phyloP scores from a whole-genome alignment of 2,329 filamentous ascomycete species.

The Coniochaeta prunicola region DNA sequence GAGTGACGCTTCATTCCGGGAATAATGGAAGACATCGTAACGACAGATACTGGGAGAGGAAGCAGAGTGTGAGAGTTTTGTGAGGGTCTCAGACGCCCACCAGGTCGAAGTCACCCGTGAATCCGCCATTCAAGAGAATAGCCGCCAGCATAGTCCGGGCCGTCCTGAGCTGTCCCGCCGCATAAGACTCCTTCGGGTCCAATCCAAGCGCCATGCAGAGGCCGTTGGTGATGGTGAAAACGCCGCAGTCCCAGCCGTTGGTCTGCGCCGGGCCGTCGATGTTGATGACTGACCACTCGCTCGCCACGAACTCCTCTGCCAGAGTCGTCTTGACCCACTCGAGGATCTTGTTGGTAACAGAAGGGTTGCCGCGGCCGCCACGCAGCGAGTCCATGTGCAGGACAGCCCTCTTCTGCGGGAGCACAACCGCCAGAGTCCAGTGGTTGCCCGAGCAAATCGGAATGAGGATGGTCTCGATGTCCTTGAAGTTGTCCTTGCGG shows the following conservation, averaged over 20 bases:
- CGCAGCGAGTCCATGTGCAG: slow-evolving; percentile 63
- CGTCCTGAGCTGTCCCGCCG: slow-evolving; percentile 44
- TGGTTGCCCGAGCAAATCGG: slow-evolving; percentile 60
- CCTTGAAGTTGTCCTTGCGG: slow-evolving; percentile 51
- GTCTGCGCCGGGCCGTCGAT: slow-evolving; percentile 48
- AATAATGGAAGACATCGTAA: neutral
- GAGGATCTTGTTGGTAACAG: slow-evolving; percentile 34
- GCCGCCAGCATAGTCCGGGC: slow-evolving; percentile 58
- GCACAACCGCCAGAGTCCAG: slow-evolving; percentile 66
- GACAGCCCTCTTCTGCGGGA: slow-evolving; percentile 51
- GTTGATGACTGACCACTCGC: slow-evolving; percentile 53
- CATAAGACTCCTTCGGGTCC: slow-evolving; percentile 41
- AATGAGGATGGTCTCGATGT: slow-evolving; percentile 61
- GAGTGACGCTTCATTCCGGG: neutral
- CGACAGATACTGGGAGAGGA: neutral
- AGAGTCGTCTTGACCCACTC: slow-evolving; percentile 54
- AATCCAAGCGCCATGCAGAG: slow-evolving; percentile 52
- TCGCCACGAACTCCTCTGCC: slow-evolving; percentile 41
- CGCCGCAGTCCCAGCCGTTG: slow-evolving; percentile 70
- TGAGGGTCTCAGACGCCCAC: slow-evolving; percentile 21
- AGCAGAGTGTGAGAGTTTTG: neutral
- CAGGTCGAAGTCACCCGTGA: slow-evolving; percentile 51
- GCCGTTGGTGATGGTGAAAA: slow-evolving; percentile 68
- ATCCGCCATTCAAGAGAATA: slow-evolving; percentile 60
- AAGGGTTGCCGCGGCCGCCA: slow-evolving; percentile 24